These are phyloP conservation scores for Pyrenophora graminea DNA, from an alignment of 2,329 filamentous ascomycete species.

Conservation along the genomic window DNA sequence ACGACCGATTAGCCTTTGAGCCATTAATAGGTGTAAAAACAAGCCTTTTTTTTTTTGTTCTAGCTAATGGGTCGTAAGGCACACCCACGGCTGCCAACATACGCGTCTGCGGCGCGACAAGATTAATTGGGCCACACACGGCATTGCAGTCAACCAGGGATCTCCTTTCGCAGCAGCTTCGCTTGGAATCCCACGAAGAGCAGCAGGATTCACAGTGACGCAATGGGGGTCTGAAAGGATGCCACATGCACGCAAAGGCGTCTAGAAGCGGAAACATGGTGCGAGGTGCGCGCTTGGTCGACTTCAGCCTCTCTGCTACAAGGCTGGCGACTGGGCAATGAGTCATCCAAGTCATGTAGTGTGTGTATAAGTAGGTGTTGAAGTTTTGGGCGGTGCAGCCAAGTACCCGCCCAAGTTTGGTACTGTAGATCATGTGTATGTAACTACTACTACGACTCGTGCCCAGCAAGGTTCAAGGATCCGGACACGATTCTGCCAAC, in stretches of 20 bases:
- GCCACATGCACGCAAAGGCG: slow-evolving; percentile 1
- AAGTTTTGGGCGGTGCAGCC: background rate
- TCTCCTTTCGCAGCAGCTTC: background rate
- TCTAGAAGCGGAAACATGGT: slow-evolving; percentile 10
- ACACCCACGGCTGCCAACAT: slow-evolving; percentile 12
- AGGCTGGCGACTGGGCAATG: slow-evolving; percentile 7
- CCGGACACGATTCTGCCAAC: background rate
- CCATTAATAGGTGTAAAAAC: slow-evolving; percentile 11
- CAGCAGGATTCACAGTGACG: slow-evolving; percentile 1
- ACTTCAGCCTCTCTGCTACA: slow-evolving; percentile 6
- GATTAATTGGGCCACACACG: background rate
- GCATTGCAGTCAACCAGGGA: background rate
- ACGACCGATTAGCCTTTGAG: background rate
- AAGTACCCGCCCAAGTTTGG: background rate
- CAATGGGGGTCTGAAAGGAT: slow-evolving; percentile 2
- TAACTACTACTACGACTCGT: background rate
- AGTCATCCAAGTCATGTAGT: slow-evolving; percentile 1
- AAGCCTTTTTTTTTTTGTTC: slow-evolving; percentile 13
- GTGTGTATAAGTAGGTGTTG: background rate
- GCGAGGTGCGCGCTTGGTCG: slow-evolving; percentile 10
- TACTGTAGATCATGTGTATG: background rate
- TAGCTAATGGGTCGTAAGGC: slow-evolving; percentile 7
- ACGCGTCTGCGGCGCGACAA: slow-evolving; percentile 10
- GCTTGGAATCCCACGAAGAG: slow-evolving; percentile 3
- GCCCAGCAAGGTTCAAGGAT: background rate